These are phyloP conservation scores for Parsonsia alboflavescens DNA, from an alignment of 257 asterid species.

Conservation along the genomic window DNA sequence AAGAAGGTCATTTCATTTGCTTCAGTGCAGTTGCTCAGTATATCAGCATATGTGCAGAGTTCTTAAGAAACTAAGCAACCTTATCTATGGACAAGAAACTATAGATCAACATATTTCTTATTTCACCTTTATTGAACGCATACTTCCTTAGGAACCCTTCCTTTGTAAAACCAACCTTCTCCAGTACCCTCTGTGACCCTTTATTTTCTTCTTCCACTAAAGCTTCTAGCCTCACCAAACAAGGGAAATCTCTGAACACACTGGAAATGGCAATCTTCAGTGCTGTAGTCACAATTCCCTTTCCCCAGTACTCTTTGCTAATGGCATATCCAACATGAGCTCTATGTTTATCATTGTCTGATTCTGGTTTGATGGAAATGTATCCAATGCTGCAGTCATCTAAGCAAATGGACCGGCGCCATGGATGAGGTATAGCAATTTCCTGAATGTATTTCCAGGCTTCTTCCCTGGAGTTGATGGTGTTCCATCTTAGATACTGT, in stretches of 20 bases:
- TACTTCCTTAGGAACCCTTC: slow-evolving; percentile 62
- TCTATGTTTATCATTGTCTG: slow-evolving; percentile 45
- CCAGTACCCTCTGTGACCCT: slow-evolving; percentile 61
- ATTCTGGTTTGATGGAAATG: slow-evolving; percentile 50
- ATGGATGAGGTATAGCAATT: slow-evolving; percentile 64
- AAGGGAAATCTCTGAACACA: slow-evolving; percentile 40
- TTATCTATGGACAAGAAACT: slow-evolving; percentile 47
- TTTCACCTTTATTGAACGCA: slow-evolving; percentile 58
- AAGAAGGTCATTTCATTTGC: neutral
- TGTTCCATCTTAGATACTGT: slow-evolving; percentile 49
- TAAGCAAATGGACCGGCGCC: slow-evolving; percentile 60
- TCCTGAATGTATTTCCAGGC: slow-evolving; percentile 45
- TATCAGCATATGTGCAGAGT: neutral
- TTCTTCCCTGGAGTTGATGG: slow-evolving; percentile 42
- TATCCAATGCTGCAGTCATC: slow-evolving; percentile 52
- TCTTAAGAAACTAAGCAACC: neutral
- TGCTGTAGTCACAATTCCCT: slow-evolving; percentile 50
- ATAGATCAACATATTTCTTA: slow-evolving; percentile 52
- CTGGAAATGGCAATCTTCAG: slow-evolving; percentile 38
- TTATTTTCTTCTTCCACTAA: slow-evolving; percentile 60
- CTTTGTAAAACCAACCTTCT: slow-evolving; percentile 53
- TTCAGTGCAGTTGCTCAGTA: neutral
- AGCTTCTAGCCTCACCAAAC: slow-evolving; percentile 59
- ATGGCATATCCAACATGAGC: slow-evolving; percentile 59
- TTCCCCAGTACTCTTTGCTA: slow-evolving; percentile 50